A percentile compares a stretch with the other conserved stretches of the same genome.
Conservation (phyloP, 2,329 filamentous ascomycete genomes). For the Cercospora berteroae region DNA sequence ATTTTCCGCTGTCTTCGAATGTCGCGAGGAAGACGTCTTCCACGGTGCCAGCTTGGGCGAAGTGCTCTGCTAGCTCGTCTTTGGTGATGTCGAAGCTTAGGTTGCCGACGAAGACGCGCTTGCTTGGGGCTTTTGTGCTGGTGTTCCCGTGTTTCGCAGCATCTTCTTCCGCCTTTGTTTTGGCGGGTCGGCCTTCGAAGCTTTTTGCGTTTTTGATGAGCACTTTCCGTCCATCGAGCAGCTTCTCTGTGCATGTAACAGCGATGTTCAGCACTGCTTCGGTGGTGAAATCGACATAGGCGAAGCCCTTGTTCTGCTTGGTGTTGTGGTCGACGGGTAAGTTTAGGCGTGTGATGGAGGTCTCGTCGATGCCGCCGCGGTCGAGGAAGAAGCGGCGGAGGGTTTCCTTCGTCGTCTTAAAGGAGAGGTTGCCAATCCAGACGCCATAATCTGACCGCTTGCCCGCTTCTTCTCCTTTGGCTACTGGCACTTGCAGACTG, state of each 20-base stretch:
- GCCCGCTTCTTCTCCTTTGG: slow-evolving; percentile 20
- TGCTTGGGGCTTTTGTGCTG: slow-evolving; percentile 63
- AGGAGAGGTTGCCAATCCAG: slow-evolving; percentile 96
- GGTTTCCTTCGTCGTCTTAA: slow-evolving; percentile 69
- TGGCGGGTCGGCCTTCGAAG: slow-evolving; percentile 81
- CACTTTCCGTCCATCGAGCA: slow-evolving; percentile 71
- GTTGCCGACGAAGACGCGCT: slow-evolving; percentile 76
- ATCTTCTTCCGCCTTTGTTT: slow-evolving; percentile 39
- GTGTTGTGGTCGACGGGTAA: slow-evolving; percentile 58
- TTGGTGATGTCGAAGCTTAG: slow-evolving; percentile 58
- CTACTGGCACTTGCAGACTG: slow-evolving; percentile 12
- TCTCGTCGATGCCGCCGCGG: slow-evolving; percentile 57
- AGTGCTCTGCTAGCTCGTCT: slow-evolving; percentile 77
- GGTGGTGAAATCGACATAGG: slow-evolving; percentile 86
- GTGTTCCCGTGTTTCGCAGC: slow-evolving; percentile 38
- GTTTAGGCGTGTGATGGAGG: slow-evolving; percentile 80
- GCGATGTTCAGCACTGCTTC: slow-evolving; percentile 69
- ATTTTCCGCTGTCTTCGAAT: slow-evolving; percentile 95
- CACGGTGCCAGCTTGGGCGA: slow-evolving; percentile 79
- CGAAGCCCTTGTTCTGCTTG: slow-evolving; percentile 83
- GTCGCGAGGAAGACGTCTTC: slow-evolving; percentile 84
- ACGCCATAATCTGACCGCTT: slow-evolving; percentile 77
- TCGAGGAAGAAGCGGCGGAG: slow-evolving; percentile 77
- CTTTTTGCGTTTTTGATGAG: slow-evolving; percentile 91
- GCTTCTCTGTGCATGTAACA: slow-evolving; percentile 79